phyloP scores from a whole-genome alignment of 495 filamentous ascomycete species.

The Annulohypoxylon moriforme region DNA sequence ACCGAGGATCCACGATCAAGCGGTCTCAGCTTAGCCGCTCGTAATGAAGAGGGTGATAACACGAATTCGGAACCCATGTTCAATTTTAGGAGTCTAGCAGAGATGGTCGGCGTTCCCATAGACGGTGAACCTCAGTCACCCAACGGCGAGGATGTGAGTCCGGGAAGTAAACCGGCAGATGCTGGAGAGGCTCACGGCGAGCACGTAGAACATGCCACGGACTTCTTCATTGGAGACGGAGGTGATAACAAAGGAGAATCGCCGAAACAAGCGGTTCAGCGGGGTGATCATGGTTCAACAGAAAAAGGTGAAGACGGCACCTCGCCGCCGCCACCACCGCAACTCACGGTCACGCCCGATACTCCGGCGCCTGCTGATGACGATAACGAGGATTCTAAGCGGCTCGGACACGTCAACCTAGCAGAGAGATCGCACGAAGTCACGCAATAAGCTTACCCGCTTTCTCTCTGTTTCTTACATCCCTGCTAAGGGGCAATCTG shows the following conservation, averaged over 20 bases:
- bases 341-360: slow-evolving; percentile 55
- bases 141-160: slow-evolving; percentile 14
- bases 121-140: slow-evolving; percentile 47
- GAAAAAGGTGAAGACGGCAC: slow-evolving; percentile 9
- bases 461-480: slow-evolving; percentile 8
- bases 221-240: not conserved
- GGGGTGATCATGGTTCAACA: slow-evolving; percentile 14
- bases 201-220: slow-evolving; percentile 41
- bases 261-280: slow-evolving; percentile 21
- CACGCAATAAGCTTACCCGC: slow-evolving; percentile 45
- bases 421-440: slow-evolving; percentile 47
- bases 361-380: slow-evolving; percentile 48
- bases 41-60: slow-evolving; percentile 59
- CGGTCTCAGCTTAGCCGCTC: slow-evolving; percentile 54
- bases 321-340: slow-evolving; percentile 42
- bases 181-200: slow-evolving; percentile 38
- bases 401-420: slow-evolving; percentile 50
- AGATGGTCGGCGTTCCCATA: slow-evolving; percentile 76
- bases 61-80: slow-evolving; percentile 81
- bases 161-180: slow-evolving; percentile 30
- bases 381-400: slow-evolving; percentile 52
- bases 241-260: slow-evolving; percentile 12
- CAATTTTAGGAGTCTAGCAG: slow-evolving; percentile 89
- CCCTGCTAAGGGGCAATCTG: not conserved
- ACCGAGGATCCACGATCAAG: slow-evolving; percentile 61